phyloP scores from a whole-genome alignment of 495 filamentous ascomycete species.

The Penicillium diatomitis region DNA sequence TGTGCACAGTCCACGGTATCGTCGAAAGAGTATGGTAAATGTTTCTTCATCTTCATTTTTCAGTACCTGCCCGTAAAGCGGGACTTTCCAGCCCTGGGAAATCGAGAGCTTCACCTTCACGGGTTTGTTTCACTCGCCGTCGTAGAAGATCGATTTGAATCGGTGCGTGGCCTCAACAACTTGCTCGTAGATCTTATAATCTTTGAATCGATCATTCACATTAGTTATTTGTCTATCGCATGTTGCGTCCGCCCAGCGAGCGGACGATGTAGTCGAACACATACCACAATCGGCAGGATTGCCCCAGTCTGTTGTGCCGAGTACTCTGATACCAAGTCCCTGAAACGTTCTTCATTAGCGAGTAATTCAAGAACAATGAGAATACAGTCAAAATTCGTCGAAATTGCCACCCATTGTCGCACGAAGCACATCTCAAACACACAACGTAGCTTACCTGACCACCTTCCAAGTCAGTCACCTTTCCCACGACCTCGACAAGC shows the following conservation, averaged over 20 bases:
- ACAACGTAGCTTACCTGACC: constrained; percentile 24
- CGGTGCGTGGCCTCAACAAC: constrained; percentile 86
- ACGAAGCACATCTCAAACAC: too few species aligned
- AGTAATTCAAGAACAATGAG: not conserved
- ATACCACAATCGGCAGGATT: constrained; percentile 32
- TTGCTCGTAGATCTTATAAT: constrained; percentile 69
- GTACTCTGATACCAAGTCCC: constrained; percentile 66
- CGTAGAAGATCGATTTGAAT: constrained; percentile 72
- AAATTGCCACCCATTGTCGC: too few species aligned
- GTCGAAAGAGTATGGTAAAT: not conserved
- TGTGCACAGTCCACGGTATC: constrained; percentile 2
- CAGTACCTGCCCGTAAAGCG: too few species aligned
- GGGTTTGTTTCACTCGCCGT: constrained; percentile 19
- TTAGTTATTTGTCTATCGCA: not conserved
- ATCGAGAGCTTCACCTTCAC: too few species aligned
- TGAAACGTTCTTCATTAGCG: constrained; percentile 6
- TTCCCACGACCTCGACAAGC: constrained; percentile 82
- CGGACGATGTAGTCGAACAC: constrained; percentile 10
- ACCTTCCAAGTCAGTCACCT: constrained; percentile 55
- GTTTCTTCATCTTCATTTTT: too few species aligned
- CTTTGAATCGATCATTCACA: constrained; percentile 29
- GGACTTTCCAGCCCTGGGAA: too few species aligned
- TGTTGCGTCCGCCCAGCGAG: not conserved
- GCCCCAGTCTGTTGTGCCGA: constrained; percentile 74
- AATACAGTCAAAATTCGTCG: not conserved